Conservation (phyloP, 352 stramenopile genomes). For the Paralagenidium karlingii region DNA sequence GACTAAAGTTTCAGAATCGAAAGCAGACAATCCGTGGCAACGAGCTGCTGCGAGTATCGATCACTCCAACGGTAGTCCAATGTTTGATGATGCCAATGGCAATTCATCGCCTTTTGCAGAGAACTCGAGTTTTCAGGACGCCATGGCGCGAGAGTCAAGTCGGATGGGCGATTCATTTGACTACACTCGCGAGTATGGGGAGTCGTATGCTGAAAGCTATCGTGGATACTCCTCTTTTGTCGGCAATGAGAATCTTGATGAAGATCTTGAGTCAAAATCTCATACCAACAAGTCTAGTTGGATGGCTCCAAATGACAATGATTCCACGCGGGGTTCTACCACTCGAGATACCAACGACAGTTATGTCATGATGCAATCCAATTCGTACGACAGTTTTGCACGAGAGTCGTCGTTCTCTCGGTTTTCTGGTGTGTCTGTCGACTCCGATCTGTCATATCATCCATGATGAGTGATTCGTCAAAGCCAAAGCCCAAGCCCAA, state of each 20-base stretch:
- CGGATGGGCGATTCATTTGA: slow-evolving; percentile 37
- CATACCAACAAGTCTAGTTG: slow-evolving; percentile 11
- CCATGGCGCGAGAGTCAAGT: too few species aligned
- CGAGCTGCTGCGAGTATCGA: too few species aligned
- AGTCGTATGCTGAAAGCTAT: not conserved
- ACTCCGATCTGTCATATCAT: slow-evolving; percentile 30
- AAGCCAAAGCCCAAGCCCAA: too few species aligned
- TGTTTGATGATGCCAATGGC: too few species aligned
- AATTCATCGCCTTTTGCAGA: too few species aligned
- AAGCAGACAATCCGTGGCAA: too few species aligned
- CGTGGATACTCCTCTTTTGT: not conserved
- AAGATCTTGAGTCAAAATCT: slow-evolving; percentile 5
- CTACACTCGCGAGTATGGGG: slow-evolving; percentile 15
- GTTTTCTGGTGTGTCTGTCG: slow-evolving; percentile 42
- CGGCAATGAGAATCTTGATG: slow-evolving; percentile 4
- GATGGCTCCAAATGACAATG: slow-evolving; percentile 7
- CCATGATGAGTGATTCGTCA: too few species aligned
- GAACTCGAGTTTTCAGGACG: too few species aligned
- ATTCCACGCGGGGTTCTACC: not conserved
- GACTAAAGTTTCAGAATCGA: too few species aligned
- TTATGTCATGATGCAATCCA: slow-evolving; percentile 73
- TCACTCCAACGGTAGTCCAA: too few species aligned
- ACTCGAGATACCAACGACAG: slow-evolving; percentile 72
- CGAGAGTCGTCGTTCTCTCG: slow-evolving; percentile 46
- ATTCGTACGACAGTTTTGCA: slow-evolving; percentile 31